phyloP scores from a whole-genome alignment of 805 yeast species.

The Henningerozyma blattae region DNA sequence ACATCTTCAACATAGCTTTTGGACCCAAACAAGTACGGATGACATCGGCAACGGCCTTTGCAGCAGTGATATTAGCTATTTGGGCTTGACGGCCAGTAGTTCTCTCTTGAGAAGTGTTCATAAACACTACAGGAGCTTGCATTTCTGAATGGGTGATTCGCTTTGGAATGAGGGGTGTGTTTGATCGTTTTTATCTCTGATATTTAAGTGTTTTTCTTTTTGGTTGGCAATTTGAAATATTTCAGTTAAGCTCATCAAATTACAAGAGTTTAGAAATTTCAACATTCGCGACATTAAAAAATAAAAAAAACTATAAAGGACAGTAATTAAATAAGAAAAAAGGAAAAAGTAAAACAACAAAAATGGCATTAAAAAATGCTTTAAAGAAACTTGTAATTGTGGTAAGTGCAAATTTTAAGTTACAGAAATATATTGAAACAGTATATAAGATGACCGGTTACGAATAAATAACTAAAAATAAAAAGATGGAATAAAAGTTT shows the following conservation, averaged over 20 bases:
- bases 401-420: no score
- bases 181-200: neutral
- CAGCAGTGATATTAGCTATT: conserved; percentile 93
- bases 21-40: conserved; percentile 98
- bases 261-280: neutral
- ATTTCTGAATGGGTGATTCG: conserved; percentile 24
- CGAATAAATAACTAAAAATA: no score
- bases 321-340: neutral
- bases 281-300: neutral
- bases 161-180: neutral
- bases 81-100: conserved; percentile 97
- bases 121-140: conserved; percentile 79
- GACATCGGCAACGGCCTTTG: conserved; percentile 98
- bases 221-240: neutral
- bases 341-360: no score
- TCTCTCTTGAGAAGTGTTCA: conserved; percentile 84
- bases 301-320: neutral
- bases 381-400: no score
- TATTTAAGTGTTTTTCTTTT: neutral
- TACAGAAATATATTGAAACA: no score
- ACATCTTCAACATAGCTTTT: conserved; percentile 97
- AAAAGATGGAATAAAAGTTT: no score
- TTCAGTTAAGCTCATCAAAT: neutral
- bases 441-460: no score
- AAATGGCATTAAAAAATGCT: no score